A percentile compares a stretch with the other conserved stretches of the same genome.
These are phyloP conservation scores for Trichosporon sp. DNA, from an alignment of 1,284 basidiomycete genomes.

Conservation along the genomic window DNA sequence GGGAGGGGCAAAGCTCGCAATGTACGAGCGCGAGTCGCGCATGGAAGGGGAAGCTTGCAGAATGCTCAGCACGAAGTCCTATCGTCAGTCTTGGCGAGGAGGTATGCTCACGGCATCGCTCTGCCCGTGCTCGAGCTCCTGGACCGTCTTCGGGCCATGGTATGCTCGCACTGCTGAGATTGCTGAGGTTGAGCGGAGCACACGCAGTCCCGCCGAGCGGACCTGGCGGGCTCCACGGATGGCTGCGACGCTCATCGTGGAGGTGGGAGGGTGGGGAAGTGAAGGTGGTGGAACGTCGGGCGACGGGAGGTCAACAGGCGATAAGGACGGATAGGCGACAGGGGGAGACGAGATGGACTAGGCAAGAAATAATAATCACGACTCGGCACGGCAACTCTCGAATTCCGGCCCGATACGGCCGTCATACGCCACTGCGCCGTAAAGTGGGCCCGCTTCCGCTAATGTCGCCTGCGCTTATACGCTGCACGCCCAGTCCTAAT, in stretches of 20 bases:
- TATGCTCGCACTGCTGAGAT: neutral
- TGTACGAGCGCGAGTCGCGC: conserved; percentile 85
- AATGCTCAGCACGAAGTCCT: conserved; percentile 97
- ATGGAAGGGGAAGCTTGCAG: conserved; percentile 89
- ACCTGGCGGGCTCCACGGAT: conserved; percentile 2
- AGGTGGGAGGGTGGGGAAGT: neutral
- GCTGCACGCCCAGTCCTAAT: neutral
- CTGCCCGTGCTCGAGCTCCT: conserved; percentile 19
- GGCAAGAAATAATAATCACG: conserved; percentile 5
- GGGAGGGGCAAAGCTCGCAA: conserved; percentile 73
- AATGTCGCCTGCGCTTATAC: neutral
- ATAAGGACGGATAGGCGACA: neutral
- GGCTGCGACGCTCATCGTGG: neutral
- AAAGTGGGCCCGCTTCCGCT: conserved; percentile 1
- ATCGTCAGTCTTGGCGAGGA: conserved; percentile 9
- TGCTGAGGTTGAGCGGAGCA: neutral
- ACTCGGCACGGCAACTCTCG: conserved; percentile 16
- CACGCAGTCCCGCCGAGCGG: neutral
- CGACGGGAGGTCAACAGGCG: neutral
- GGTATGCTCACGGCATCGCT: conserved; percentile 15
- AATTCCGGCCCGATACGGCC: conserved; percentile 15
- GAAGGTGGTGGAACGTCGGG: neutral
- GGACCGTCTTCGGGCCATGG: neutral
- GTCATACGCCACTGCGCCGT: neutral
- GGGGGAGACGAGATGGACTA: neutral